Evolutionary conservation across 176 grass and related monocot species (phyloP).

Genomic region (bread wheat (Triticum aestivum)): DNA sequence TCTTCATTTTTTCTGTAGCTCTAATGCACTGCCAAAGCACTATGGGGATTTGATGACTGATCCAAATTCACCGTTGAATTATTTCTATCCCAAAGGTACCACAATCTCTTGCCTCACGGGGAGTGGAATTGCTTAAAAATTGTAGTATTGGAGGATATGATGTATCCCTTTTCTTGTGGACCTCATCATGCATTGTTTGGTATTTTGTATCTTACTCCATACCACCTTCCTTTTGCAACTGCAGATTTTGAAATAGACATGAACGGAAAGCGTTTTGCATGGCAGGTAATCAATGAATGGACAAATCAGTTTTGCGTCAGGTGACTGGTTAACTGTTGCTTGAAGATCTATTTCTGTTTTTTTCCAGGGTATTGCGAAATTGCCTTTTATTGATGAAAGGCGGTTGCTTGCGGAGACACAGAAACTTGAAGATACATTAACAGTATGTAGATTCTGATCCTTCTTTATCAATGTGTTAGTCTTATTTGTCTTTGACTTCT

Average conservation of each 20-base stretch:
- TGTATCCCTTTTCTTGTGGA: background rate
- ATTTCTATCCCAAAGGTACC: conserved; percentile 92
- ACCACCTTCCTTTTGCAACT: conserved; percentile 27
- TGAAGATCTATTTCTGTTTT: conserved; percentile 31
- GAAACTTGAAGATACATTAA: conserved; percentile 81
- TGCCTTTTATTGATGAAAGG: conserved; percentile 93
- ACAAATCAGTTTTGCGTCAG: conserved; percentile 9
- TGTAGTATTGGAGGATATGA: background rate
- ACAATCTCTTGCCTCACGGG: background rate
- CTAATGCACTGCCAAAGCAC: conserved; percentile 84
- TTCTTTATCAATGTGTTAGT: conserved; percentile 11
- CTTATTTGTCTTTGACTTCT: conserved; percentile 7
- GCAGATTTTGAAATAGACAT: conserved; percentile 99
- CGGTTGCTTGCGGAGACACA: conserved; percentile 69
- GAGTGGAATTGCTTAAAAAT: background rate
- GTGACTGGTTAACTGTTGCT: conserved; percentile 11
- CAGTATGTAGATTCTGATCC: conserved; percentile 53
- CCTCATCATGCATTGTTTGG: conserved; percentile 11
- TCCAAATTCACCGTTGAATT: conserved; percentile 78
- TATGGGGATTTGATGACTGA: conserved; percentile 77
- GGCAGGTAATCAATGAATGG: conserved; percentile 68
- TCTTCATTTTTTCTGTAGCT: conserved; percentile 52
- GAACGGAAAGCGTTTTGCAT: conserved; percentile 98
- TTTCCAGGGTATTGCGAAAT: conserved; percentile 91
- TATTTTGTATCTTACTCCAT: conserved; percentile 9